phyloP scores from a whole-genome alignment of 345 rosid genomes.

The Salix purpurea region DNA sequence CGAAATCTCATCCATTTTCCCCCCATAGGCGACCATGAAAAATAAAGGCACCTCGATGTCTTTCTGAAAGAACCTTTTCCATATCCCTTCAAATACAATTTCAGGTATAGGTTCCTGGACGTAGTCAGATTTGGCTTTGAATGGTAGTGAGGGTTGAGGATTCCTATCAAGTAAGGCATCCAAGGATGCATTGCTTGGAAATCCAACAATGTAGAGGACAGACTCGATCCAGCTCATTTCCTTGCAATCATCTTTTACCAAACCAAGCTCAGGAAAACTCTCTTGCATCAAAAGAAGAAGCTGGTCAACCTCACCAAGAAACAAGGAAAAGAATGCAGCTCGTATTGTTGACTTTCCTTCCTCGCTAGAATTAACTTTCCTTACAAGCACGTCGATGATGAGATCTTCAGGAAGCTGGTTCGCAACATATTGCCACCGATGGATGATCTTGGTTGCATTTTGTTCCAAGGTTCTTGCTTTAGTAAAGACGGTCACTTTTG shows the following conservation, averaged over 20 bases:
- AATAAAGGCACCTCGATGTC: constrained; percentile 21
- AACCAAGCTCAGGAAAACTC: constrained; percentile 20
- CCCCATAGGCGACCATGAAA: constrained; percentile 51
- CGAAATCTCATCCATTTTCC: constrained; percentile 51
- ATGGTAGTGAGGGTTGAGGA: constrained; percentile 25
- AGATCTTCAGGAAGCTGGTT: constrained; percentile 36
- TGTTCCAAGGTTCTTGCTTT: too few species aligned
- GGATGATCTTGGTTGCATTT: too few species aligned
- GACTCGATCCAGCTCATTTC: too few species aligned
- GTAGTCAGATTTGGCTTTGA: constrained; percentile 70
- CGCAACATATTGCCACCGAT: too few species aligned
- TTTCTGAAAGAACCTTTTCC: constrained; percentile 35
- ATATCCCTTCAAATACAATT: constrained; percentile 34
- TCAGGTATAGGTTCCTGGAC: constrained; percentile 36
- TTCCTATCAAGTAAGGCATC: constrained; percentile 42
- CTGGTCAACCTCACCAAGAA: constrained; percentile 30
- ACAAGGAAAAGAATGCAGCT: constrained; percentile 26
- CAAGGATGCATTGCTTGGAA: too few species aligned
- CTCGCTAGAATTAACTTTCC: constrained; percentile 17
- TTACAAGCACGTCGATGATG: constrained; percentile 28
- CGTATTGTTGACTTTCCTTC: constrained; percentile 26
- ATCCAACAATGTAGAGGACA: too few species aligned
- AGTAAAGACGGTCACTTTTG: background rate
- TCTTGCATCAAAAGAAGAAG: constrained; percentile 21
- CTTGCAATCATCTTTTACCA: too few species aligned